Evolutionary conservation across 2,329 filamentous ascomycete genomes (phyloP), one percentile per base, ranked within the genome.

Genomic region (Stagonosporopsis chrysanthemi): DNA sequence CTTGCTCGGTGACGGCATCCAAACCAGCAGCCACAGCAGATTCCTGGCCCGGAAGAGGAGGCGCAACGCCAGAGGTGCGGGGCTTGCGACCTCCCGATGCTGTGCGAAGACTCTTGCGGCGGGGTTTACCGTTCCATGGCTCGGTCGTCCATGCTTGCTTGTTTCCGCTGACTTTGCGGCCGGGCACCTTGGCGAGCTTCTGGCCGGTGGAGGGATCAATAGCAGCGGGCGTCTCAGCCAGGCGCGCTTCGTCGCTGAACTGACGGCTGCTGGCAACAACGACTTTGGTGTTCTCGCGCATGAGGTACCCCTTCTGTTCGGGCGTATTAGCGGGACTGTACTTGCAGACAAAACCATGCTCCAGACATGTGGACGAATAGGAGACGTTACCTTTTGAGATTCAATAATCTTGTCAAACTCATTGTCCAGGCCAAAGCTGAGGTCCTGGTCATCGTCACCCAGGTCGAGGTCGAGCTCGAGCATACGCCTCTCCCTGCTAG

Each of bases 201-300:
- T 76, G 70, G 19, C 49, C 54, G 17, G 54, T 52, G 5, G 48
- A 23, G 22, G 48, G 26, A 9, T 57, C 49, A 22, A 64, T 29
- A 15, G 64, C 31, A 65, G 66, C 46, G 63, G 70, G 28, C 66
- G 65, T 81, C 77, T 63, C 78, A 63, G 77, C 88, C 72, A 75
- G 89, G 5, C 70, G 70, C 64, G 90, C 89, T 75, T 92, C 89
- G 54, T 80, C 74, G 56, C 83, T 83, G 64, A 83, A 81, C 45
- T 82, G 78, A 42, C 84, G 83, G 72, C 83, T 88, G 74, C 89
- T 96, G n/a, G 95, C 95, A 46, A 96, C 88, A 47, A 99, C 92
- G 51, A 99, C 86, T 77, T 98, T 98, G 3, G 94, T 98, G 78
- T 98, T 99, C 70, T 99, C 94, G 70, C 95, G 88, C 94, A 98